Percentiles rank a stretch among this genome's conserved stretches.
Evolutionary conservation across 1,284 basidiomycete species (phyloP).

Genomic region (Rhodotorula mucilaginosa): DNA sequence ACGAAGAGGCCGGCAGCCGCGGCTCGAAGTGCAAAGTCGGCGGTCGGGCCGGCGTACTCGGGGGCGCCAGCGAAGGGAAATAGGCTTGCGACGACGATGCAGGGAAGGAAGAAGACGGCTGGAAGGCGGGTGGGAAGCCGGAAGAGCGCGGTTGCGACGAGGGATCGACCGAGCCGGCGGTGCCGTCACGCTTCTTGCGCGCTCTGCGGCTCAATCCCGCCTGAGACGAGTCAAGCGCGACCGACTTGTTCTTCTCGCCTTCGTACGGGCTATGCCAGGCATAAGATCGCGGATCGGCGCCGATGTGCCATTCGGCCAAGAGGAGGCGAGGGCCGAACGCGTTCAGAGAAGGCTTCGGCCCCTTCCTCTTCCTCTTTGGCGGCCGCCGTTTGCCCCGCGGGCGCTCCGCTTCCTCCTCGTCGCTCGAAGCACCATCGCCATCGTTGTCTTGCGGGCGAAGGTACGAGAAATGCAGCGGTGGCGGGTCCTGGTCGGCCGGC

Average conservation of each 20-base stretch:
- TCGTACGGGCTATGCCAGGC: slow-evolving; percentile 37
- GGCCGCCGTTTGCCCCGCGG: too few species aligned
- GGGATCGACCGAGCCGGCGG: neutral
- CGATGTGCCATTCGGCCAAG: slow-evolving; percentile 38
- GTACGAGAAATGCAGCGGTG: slow-evolving; percentile 26
- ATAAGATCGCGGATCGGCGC: slow-evolving; percentile 33
- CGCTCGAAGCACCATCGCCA: neutral
- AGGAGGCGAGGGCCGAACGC: slow-evolving; percentile 25
- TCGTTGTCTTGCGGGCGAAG: slow-evolving; percentile 7
- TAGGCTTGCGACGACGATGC: slow-evolving; percentile 15
- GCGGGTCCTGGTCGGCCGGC: slow-evolving; percentile 21
- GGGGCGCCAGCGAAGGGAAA: slow-evolving; percentile 10
- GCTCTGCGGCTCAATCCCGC: neutral
- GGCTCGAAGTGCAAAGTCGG: neutral
- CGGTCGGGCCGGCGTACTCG: slow-evolving; percentile 3
- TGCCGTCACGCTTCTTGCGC: slow-evolving; percentile 2
- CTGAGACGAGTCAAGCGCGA: neutral
- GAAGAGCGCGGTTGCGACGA: neutral
- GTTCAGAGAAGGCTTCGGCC: slow-evolving; percentile 7
- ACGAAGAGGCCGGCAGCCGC: neutral
- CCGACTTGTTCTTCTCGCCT: slow-evolving; percentile 19
- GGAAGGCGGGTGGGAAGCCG: slow-evolving; percentile 6
- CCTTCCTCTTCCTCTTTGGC: neutral
- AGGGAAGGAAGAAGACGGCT: slow-evolving; percentile 2
- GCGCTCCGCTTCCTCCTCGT: neutral